Percentiles rank a stretch among this genome's conserved stretches.
phyloP scores from a whole-genome alignment of 306 rosid genomes.

The Trifolium subterraneum region DNA sequence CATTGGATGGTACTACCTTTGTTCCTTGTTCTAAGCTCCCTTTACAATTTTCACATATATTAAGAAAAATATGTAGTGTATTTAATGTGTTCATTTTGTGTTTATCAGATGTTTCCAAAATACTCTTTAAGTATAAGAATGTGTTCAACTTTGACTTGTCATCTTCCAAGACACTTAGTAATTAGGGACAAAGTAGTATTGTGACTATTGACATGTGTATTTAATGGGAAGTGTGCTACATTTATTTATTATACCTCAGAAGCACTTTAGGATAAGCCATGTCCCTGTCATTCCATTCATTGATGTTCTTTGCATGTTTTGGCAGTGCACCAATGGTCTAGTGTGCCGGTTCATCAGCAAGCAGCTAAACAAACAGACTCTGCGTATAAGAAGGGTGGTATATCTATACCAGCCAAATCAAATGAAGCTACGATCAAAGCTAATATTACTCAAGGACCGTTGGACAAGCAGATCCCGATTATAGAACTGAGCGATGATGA shows the following conservation, averaged over 20 bases:
- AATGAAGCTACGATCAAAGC: conserved; percentile 33
- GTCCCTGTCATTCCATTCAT: conserved; percentile 25
- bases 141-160: too few relatives aligned
- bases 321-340: conserved; percentile 49
- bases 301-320: conserved; percentile 36
- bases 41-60: too few relatives aligned
- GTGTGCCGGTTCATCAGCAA: conserved; percentile 40
- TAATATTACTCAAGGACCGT: conserved; percentile 24
- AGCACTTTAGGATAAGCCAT: conserved; percentile 5
- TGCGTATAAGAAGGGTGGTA: not conserved
- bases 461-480: conserved; percentile 41
- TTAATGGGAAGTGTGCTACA: not conserved
- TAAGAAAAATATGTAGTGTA: too few relatives aligned
- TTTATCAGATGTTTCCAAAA: too few relatives aligned
- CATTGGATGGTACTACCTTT: not conserved
- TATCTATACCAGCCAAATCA: conserved; percentile 33
- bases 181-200: too few relatives aligned
- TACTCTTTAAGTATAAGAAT: too few relatives aligned
- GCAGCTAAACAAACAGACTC: conserved; percentile 38
- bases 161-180: too few relatives aligned
- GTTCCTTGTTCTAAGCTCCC: not conserved
- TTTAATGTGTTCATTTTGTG: too few relatives aligned
- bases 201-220: too few relatives aligned
- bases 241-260: conserved; percentile 5
- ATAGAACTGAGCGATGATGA: conserved; percentile 60